Percentiles rank a stretch among this genome's conserved stretches.
Conservation (phyloP, 2,329 filamentous ascomycete species). For the Aspergillus sp. region DNA sequence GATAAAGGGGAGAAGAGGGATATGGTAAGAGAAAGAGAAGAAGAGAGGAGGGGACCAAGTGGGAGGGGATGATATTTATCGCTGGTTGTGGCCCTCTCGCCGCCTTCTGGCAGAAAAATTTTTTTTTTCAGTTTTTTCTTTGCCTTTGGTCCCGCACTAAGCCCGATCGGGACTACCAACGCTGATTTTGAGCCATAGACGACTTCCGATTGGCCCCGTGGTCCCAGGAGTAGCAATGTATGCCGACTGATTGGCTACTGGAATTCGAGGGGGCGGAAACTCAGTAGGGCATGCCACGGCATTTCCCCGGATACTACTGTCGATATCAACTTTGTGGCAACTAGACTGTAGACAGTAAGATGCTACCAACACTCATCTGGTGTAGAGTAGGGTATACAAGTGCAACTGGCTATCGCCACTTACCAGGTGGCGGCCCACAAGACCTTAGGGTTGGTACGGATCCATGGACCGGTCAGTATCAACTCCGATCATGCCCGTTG, state of each 20-base stretch:
- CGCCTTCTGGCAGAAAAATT: constrained; percentile 1
- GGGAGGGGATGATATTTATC: constrained; percentile 33
- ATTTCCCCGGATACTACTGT: too few relatives aligned
- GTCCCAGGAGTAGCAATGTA: constrained; percentile 3
- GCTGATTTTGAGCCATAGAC: constrained; percentile 14
- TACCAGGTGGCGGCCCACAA: too few relatives aligned
- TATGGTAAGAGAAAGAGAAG: constrained; percentile 11
- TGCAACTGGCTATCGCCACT: too few relatives aligned
- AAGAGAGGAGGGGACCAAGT: constrained; percentile 19
- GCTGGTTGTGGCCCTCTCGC: constrained; percentile 24
- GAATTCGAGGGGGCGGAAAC: too few relatives aligned
- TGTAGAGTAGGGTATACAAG: too few relatives aligned
- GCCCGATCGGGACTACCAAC: constrained; percentile 9
- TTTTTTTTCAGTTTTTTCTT: constrained; percentile 15
- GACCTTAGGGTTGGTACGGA: not conserved
- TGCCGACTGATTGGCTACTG: too few relatives aligned
- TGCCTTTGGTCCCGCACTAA: constrained; percentile 19
- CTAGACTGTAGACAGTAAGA: too few relatives aligned
- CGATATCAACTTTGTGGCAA: too few relatives aligned
- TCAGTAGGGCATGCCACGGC: too few relatives aligned
- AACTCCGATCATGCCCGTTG: not conserved
- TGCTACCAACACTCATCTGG: too few relatives aligned
- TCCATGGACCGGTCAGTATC: not conserved
- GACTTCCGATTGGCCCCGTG: constrained; percentile 13
- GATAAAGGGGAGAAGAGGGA: constrained; percentile 6